These are phyloP conservation scores for Parathielavia hyrcaniae DNA, from an alignment of 495 filamentous ascomycete species.

Conservation along the genomic window DNA sequence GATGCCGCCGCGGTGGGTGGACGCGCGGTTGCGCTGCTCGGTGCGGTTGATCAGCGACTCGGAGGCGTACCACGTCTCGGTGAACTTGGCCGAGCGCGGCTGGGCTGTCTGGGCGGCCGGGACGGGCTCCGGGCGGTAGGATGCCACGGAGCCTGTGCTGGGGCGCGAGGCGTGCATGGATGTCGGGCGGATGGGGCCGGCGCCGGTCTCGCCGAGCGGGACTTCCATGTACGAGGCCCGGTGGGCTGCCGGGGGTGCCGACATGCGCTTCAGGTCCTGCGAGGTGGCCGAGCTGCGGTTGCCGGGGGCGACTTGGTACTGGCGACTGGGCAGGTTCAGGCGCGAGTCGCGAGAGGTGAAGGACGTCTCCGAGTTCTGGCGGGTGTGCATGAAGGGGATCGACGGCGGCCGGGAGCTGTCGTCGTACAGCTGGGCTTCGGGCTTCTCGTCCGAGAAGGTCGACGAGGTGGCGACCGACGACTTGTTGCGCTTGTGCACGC, in stretches of 20 bases:
- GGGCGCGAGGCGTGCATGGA: constrained; percentile 26
- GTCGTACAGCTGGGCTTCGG: constrained; percentile 46
- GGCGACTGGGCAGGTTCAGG: constrained; percentile 44
- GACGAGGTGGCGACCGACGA: constrained; percentile 54
- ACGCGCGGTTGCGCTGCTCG: constrained; percentile 37
- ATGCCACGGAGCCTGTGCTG: constrained; percentile 28
- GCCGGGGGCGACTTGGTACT: constrained; percentile 43
- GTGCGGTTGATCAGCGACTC: constrained; percentile 50
- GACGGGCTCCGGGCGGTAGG: constrained; percentile 19
- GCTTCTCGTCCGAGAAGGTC: constrained; percentile 51
- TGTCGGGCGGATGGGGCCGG: constrained; percentile 25
- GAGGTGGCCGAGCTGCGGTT: constrained; percentile 40
- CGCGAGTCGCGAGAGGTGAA: constrained; percentile 45
- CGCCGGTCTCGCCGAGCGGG: constrained; percentile 34
- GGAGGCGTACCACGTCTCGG: constrained; percentile 53
- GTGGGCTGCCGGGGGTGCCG: constrained; percentile 27
- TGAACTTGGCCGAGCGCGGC: constrained; percentile 55
- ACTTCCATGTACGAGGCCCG: constrained; percentile 38
- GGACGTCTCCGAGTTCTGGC: constrained; percentile 51
- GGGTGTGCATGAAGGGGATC: constrained; percentile 71
- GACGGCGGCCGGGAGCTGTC: constrained; percentile 54
- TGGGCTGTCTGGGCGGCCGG: constrained; percentile 34
- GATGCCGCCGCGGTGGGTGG: constrained; percentile 34
- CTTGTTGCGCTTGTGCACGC: constrained; percentile 68
- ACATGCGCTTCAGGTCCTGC: constrained; percentile 40